Base-by-base conservation (phyloP, 2,329 filamentous ascomycete genomes). In the Fonsecaea nubica region DNA sequence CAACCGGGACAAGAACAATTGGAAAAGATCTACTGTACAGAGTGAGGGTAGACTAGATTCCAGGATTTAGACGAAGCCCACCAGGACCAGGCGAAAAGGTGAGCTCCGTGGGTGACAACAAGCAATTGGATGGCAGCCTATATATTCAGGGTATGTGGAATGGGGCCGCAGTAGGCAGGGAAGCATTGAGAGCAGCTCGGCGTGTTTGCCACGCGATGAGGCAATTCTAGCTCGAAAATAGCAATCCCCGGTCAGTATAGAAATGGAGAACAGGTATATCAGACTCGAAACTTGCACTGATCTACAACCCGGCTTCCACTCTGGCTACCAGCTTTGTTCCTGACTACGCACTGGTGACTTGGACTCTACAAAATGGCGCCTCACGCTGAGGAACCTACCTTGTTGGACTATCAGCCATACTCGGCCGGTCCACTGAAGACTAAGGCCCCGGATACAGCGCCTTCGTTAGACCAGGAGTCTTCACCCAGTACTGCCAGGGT, bases 321-420 rank as follows among this genome's bases (percentile, higher is more conserved):
- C 40, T 45, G n/a, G 40, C 2, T 45, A 9, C 40, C 15, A 45
- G 15, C 3, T 18, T 45, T n/a, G n/a, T 45, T 18, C 15, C 18
- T 45, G 18, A n/a, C 40, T 45, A 45, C n/a, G n/a, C 15, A 7
- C 40, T 18, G 18, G 15, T 18, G 1, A 15, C 40, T 18, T 7
- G 5, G 9, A 18, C n/a, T 18, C 7, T 45, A 10, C 58, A 52
- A 30, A 32, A 64, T 67, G 65, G 65, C 66, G 15, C 66, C 66
- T 10, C 66, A 68, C 36, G 66, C 66, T 36, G 66, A 68, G 35
- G 63, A 68, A 52, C 63, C 57, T 33, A 45, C 56, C 6, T 8
- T 30, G 45, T 15, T 64, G 30, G 65, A 59, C 33, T 58, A 56
- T 36, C 40, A 58, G 4, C 8, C 63, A 33, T 3, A 50, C 10